phyloP scores from a whole-genome alignment of 495 filamentous ascomycete genomes.

The Glutinoglossum americanum region DNA sequence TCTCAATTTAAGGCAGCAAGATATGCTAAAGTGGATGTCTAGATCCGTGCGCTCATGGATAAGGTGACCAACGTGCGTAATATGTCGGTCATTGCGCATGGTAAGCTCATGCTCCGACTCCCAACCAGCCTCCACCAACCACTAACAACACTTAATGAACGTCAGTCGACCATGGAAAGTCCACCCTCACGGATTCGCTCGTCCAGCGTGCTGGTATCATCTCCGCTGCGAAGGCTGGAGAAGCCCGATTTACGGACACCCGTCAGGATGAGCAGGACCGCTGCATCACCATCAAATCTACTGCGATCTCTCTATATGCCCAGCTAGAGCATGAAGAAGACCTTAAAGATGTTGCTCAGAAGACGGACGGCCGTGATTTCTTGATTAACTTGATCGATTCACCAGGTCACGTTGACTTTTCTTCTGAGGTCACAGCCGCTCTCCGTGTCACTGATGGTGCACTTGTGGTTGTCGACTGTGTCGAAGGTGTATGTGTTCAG shows the following conservation, averaged over 20 bases:
- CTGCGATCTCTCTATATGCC: slow-evolving; percentile 95
- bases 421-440: slow-evolving; percentile 96
- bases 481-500: slow-evolving; percentile 98
- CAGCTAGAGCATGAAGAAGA: slow-evolving; percentile 63
- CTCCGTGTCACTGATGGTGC: slow-evolving; percentile 99
- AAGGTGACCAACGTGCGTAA: slow-evolving; percentile 92
- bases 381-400: slow-evolving; percentile 99
- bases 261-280: slow-evolving; percentile 95
- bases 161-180: slow-evolving; percentile 96
- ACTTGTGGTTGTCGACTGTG: slow-evolving; percentile 97
- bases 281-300: slow-evolving; percentile 99
- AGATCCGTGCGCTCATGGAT: slow-evolving; percentile 95
- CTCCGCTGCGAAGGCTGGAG: slow-evolving; percentile 90
- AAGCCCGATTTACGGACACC: slow-evolving; percentile 90
- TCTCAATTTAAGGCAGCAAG: background rate
- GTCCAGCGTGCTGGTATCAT: slow-evolving; percentile 99
- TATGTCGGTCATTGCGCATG: slow-evolving; percentile 99
- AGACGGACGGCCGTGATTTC: slow-evolving; percentile 80
- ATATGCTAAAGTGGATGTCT: slow-evolving; percentile 1
- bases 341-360: slow-evolving; percentile 83
- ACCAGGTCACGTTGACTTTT: slow-evolving; percentile 99
- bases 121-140: background rate
- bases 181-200: slow-evolving; percentile 95
- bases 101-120: slow-evolving; percentile 20
- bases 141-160: background rate